Evolutionary conservation across 2,329 filamentous ascomycete species (phyloP).

Genomic region (Kalaharituber pfeilii): DNA sequence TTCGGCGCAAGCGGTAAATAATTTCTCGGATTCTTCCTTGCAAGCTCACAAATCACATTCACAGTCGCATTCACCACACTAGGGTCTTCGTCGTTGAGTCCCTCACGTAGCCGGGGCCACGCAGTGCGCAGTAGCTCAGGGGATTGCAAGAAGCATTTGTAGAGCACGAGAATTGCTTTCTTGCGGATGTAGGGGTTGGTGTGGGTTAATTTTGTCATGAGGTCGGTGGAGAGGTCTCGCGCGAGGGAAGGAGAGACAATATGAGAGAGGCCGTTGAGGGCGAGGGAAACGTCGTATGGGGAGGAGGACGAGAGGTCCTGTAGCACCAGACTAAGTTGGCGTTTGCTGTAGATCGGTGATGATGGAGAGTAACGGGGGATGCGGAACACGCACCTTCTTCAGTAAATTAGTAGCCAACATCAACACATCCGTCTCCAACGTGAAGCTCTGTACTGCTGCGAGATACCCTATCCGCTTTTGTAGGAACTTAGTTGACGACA

Average conservation of each 20-base stretch:
- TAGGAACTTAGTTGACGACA: slow-evolving; percentile 86
- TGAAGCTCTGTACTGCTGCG: slow-evolving; percentile 87
- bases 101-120: slow-evolving; percentile 95
- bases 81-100: slow-evolving; percentile 74
- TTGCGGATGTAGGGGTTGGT: slow-evolving; percentile 75
- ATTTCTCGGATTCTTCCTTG: slow-evolving; percentile 83
- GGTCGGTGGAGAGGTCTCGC: slow-evolving; percentile 69
- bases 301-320: slow-evolving; percentile 57
- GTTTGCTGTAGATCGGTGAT: neutral
- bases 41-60: slow-evolving; percentile 90
- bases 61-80: slow-evolving; percentile 93
- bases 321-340: neutral
- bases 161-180: slow-evolving; percentile 89
- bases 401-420: slow-evolving; percentile 94
- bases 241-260: slow-evolving; percentile 85
- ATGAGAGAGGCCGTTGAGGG: slow-evolving; percentile 79
- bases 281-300: slow-evolving; percentile 63
- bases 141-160: slow-evolving; percentile 85
- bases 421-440: slow-evolving; percentile 85
- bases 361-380: neutral
- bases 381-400: slow-evolving; percentile 48
- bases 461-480: slow-evolving; percentile 94
- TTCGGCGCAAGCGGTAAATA: slow-evolving; percentile 82
- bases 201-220: slow-evolving; percentile 72
- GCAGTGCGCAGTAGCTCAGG: slow-evolving; percentile 80